Evolutionary conservation across 176 grass and related monocot genomes (phyloP).

Genomic region (Bonia amplexicaulis): DNA sequence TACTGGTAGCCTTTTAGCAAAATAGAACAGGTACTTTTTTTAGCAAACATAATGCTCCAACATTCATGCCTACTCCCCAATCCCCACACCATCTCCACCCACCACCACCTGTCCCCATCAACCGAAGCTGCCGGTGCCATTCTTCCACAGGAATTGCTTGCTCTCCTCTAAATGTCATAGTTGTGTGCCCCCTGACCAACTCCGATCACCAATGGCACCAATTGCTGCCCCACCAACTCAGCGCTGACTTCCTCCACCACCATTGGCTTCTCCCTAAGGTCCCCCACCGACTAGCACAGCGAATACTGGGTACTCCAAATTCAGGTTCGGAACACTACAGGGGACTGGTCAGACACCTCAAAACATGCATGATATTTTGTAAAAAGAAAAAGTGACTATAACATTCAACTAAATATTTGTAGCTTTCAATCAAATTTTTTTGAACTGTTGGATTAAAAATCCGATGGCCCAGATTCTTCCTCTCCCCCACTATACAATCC

Average conservation of each 20-base stretch:
- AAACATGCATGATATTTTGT: background rate
- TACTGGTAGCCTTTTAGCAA: background rate
- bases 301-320: background rate
- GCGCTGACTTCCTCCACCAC: background rate
- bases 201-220: background rate
- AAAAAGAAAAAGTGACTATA: background rate
- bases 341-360: background rate
- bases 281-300: background rate
- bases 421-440: too few species aligned
- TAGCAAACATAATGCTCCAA: background rate
- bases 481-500: too few species aligned
- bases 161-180: background rate
- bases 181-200: background rate
- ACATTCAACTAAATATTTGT: too few species aligned
- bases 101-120: background rate
- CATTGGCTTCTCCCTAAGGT: background rate
- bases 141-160: background rate
- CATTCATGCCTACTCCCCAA: background rate
- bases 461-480: too few species aligned
- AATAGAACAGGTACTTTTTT: background rate
- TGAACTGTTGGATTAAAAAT: too few species aligned
- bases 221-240: background rate
- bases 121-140: background rate
- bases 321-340: background rate
- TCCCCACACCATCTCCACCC: background rate